A percentile compares a stretch with the other conserved stretches of the same genome.
These are phyloP conservation scores for Podospora pseudoanserina DNA, from an alignment of 495 filamentous ascomycete genomes.

Conservation along the genomic window DNA sequence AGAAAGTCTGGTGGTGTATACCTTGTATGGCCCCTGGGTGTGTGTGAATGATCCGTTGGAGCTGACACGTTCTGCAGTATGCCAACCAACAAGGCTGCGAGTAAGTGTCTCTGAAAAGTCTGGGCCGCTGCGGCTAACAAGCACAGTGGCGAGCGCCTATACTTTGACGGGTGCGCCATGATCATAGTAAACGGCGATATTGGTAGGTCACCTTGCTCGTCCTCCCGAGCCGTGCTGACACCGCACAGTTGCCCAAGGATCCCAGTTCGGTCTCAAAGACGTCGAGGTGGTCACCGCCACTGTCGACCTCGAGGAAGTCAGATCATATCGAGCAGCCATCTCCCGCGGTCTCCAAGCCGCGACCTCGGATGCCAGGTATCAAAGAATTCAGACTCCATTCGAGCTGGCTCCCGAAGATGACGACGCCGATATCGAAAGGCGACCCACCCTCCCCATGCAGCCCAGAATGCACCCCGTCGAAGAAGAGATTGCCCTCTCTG, in stretches of 20 bases:
- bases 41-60: background rate
- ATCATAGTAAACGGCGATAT: conserved; percentile 68
- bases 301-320: conserved; percentile 74
- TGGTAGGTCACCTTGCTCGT: conserved; percentile 10
- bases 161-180: conserved; percentile 68
- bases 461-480: conserved; percentile 60
- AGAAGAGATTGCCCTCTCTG: conserved; percentile 70
- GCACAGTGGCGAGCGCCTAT: conserved; percentile 48
- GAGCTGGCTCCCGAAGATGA: conserved; percentile 38
- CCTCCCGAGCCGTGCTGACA: conserved; percentile 41
- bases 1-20: conserved; percentile 73
- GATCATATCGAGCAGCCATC: conserved; percentile 50
- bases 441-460: conserved; percentile 33
- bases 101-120: conserved; percentile 45
- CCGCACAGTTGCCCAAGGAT: conserved; percentile 65
- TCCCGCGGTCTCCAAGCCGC: conserved; percentile 58
- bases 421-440: conserved; percentile 27
- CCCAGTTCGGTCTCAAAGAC: conserved; percentile 72
- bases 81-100: conserved; percentile 71
- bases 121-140: background rate
- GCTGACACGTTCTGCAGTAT: conserved; percentile 16
- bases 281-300: conserved; percentile 84
- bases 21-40: conserved; percentile 49
- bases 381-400: conserved; percentile 39
- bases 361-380: conserved; percentile 35